These are phyloP conservation scores for Saccharum officinarum DNA, from an alignment of 176 grass and related monocot species.

Conservation along the genomic window DNA sequence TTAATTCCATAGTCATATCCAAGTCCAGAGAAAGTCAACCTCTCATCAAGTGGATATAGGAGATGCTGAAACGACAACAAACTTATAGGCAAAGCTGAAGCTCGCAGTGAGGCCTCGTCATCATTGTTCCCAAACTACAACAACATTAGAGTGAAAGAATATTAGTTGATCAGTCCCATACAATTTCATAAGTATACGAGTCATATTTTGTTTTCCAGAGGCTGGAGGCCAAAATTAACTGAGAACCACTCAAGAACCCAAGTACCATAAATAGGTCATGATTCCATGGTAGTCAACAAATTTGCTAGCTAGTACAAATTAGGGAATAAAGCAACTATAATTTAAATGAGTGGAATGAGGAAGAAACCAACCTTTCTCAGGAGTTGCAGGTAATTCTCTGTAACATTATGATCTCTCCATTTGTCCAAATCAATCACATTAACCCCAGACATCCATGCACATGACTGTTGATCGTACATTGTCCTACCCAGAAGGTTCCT, in stretches of 20 bases:
- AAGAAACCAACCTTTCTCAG: constrained; percentile 65
- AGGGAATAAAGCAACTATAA: constrained; percentile 23
- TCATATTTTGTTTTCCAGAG: constrained; percentile 8
- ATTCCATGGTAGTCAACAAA: background rate
- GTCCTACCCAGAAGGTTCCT: constrained; percentile 65
- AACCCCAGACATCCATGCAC: constrained; percentile 95
- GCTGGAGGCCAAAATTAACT: background rate
- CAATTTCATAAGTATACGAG: background rate
- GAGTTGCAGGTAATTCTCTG: constrained; percentile 77
- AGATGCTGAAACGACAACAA: constrained; percentile 83
- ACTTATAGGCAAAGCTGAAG: constrained; percentile 85
- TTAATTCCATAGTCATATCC: constrained; percentile 77
- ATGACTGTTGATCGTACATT: constrained; percentile 79
- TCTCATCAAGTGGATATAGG: constrained; percentile 74
- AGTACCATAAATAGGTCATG: background rate
- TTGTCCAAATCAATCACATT: constrained; percentile 95
- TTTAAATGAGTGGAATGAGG: constrained; percentile 15
- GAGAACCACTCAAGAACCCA: background rate
- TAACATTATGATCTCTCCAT: constrained; percentile 92
- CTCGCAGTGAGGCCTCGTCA: constrained; percentile 60
- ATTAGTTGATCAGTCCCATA: constrained; percentile 16
- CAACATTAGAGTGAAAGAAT: constrained; percentile 5
- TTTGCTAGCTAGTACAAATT: background rate
- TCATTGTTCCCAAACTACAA: constrained; percentile 67
- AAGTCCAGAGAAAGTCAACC: constrained; percentile 65